Evolutionary conservation across 2,329 filamentous ascomycete species (phyloP), one percentile per base, ranked within the genome.

Genomic region (Colletotrichum cordylinicola): DNA sequence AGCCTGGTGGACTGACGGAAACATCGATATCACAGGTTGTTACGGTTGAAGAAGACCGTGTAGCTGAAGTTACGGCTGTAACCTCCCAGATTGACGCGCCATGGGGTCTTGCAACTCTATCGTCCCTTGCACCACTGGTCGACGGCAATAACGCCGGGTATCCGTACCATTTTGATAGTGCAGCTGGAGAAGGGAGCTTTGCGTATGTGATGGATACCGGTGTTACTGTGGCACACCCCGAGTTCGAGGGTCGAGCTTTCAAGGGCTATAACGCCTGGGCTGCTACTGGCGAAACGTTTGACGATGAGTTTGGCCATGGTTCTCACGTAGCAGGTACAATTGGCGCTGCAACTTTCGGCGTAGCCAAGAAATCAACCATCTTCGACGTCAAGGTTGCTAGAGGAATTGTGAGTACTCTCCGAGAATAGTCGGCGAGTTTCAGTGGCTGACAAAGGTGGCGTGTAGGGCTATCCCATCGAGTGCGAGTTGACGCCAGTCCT

Each of bases 231-330:
- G 67, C 35, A 9, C 80, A 81, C 61, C 35, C 80, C 64, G 83
- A 88, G 33, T 88, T 88, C 58, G 84, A 84, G 62, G 85, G 85
- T 12, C 85, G 87, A 12, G 88, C 87, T 31, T 79, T 77, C 18
- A 82, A 81, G 24, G 84, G 84, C 2, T 83, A 82, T 70, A 86
- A 85, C 48, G 83, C 83, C 12, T 67, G 64, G 64, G 37, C 64
- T 12, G 18, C 24, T 33, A 52, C 16, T 18, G 18, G 39, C 18
- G 18, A 48, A 48, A 48, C 64, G 8, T 76, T 82, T 4, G 27
- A 48, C 3, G 64, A 67, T n/a, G 24, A 52, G 24, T 48, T n/a
- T 48, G 18, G 39, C 39, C 18, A 48, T 48, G 39, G 39, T n/a
- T 48, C 39, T 48, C 39, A 48, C 39, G 39, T 48, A 48, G 39